phyloP scores from a whole-genome alignment of 768 basidiomycete species.

The Boletus subparvulus region DNA sequence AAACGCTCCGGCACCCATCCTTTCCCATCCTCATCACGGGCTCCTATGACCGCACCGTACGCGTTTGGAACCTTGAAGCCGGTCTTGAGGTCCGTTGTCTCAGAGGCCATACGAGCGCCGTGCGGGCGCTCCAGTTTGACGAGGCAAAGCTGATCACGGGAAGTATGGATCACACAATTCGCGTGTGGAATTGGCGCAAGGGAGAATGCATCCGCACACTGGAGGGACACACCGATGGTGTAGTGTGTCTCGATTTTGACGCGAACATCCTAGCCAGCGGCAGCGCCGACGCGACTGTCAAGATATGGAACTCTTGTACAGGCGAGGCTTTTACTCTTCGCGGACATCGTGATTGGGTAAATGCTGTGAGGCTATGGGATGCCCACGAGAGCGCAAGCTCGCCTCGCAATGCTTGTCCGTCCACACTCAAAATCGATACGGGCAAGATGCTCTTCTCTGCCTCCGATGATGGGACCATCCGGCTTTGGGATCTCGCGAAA shows the following conservation, averaged over 20 bases:
- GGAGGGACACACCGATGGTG: slow-evolving; percentile 87
- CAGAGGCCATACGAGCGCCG: slow-evolving; percentile 87
- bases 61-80: slow-evolving; percentile 96
- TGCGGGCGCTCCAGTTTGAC: slow-evolving; percentile 93
- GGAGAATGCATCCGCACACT: slow-evolving; percentile 86
- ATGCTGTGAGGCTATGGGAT: slow-evolving; percentile 93
- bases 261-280: slow-evolving; percentile 90
- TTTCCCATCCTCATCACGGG: slow-evolving; percentile 97
- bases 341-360: slow-evolving; percentile 96
- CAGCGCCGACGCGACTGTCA: slow-evolving; percentile 91
- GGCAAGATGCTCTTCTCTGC: slow-evolving; percentile 98
- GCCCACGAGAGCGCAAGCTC: slow-evolving; percentile 19
- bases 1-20: slow-evolving; percentile 74
- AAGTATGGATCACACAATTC: slow-evolving; percentile 93
- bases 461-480: slow-evolving; percentile 91
- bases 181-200: slow-evolving; percentile 94
- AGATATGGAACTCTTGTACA: slow-evolving; percentile 90
- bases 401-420: slow-evolving; percentile 24
- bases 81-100: slow-evolving; percentile 81
- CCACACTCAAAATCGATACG: slow-evolving; percentile 57
- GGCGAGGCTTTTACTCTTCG: slow-evolving; percentile 90
- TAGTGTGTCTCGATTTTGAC: slow-evolving; percentile 90
- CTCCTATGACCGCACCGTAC: slow-evolving; percentile 91
- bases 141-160: slow-evolving; percentile 93
- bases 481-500: slow-evolving; percentile 86